phyloP scores from a whole-genome alignment of 2,329 filamentous ascomycete genomes.

The Cercospora janseana region DNA sequence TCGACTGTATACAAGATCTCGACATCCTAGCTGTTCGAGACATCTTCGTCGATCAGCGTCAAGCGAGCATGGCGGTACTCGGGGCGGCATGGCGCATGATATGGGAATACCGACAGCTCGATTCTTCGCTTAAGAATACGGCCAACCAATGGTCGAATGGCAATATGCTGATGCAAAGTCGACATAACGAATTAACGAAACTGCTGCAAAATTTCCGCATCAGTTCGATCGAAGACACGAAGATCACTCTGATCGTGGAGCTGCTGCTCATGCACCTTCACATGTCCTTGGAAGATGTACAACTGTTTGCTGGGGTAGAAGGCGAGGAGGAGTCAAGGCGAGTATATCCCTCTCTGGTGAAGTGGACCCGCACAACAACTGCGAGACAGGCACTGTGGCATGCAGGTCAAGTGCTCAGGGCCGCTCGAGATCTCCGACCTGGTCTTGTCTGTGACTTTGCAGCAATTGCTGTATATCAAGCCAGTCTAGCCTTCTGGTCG shows the following conservation, averaged over 20 bases:
- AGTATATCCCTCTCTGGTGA: slow-evolving; percentile 57
- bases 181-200: slow-evolving; percentile 63
- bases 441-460: slow-evolving; percentile 56
- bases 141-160: slow-evolving; percentile 42
- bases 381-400: slow-evolving; percentile 64
- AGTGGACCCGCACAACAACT: slow-evolving; percentile 57
- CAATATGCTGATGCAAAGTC: slow-evolving; percentile 47
- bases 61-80: slow-evolving; percentile 60
- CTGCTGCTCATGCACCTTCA: slow-evolving; percentile 64
- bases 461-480: slow-evolving; percentile 68
- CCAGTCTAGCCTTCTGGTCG: slow-evolving; percentile 65
- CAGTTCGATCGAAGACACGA: slow-evolving; percentile 38
- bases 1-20: slow-evolving; percentile 58
- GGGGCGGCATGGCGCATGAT: slow-evolving; percentile 66
- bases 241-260: slow-evolving; percentile 44
- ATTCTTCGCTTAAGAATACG: slow-evolving; percentile 53
- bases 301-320: slow-evolving; percentile 66
- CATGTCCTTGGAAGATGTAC: slow-evolving; percentile 63
- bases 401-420: slow-evolving; percentile 64
- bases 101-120: slow-evolving; percentile 64
- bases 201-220: slow-evolving; percentile 55
- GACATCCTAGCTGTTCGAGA: slow-evolving; percentile 52
- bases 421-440: slow-evolving; percentile 50
- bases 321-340: slow-evolving; percentile 63
- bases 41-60: slow-evolving; percentile 55